Conservation (phyloP, 192 early-diverging fungal species). For the Diversispora epigaea region DNA sequence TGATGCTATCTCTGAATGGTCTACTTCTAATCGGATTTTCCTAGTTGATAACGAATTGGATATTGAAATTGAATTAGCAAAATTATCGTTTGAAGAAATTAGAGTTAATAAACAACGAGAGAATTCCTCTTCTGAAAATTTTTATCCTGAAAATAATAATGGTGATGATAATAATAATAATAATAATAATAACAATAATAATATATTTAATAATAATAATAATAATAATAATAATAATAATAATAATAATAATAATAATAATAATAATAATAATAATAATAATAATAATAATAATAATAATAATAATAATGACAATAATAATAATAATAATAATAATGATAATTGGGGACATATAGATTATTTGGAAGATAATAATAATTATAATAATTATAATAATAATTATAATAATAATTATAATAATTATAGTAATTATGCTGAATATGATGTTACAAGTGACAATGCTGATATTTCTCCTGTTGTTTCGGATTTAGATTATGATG, state of each 20-base stretch:
- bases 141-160: no score
- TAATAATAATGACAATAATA: background rate
- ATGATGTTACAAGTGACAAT: background rate
- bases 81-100: background rate
- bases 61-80: background rate
- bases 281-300: no score
- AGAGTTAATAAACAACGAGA: background rate
- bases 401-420: background rate
- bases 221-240: no score
- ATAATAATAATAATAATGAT: background rate
- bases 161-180: no score
- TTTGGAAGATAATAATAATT: background rate
- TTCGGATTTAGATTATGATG: conserved; percentile 4
- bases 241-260: no score
- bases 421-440: background rate
- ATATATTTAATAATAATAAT: no score
- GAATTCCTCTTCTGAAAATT: background rate
- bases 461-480: background rate
- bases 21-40: background rate
- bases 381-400: background rate
- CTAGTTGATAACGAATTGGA: background rate
- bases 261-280: no score
- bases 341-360: background rate
- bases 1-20: conserved; percentile 6
- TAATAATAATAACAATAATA: no score